Evolutionary conservation across 164 flowering plant genomes (phyloP), one percentile per base, ranked within the genome.

Genomic region (Liquidambar formosana): DNA sequence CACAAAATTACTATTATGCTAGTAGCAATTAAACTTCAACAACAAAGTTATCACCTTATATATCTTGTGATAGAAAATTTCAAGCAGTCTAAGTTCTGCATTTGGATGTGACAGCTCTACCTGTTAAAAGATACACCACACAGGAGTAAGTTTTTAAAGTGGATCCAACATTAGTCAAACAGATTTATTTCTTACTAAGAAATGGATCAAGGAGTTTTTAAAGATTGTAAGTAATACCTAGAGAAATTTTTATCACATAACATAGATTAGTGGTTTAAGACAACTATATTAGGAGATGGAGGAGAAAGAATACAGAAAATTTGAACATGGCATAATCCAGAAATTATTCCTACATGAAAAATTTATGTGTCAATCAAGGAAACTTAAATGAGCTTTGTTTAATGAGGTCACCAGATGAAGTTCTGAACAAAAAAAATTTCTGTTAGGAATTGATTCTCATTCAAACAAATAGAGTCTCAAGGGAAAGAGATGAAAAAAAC

Each of bases 51-150:
- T 12, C 51, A 81, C 82, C 84, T 81, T 81, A 65, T 79, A 81
- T 53, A 81, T 81, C 72, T 78, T 81, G 73, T 78, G 81, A 71
- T 78, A 78, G 71, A 81, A 81, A 62, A 81, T 81, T 63, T 81
- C 81, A 21, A 81, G 77, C 79, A 81, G 64, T 49, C 84, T 73
- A 21, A 78, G 80, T 61, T 78, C 81, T 10, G 84, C 81, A 61
- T 73, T 54, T 23, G 79, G 81, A 33, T 75, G 77, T 48, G 84
- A 79, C 61, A 79, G 69, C 60, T 81, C 84, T 18, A 81, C 84
- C 84, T 81, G 80, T 62, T 62, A 26, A 46, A 72, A 10, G 49
- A 10, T 10, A 53, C 11, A 9, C 45, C 22, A 28, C 3, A 61
- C 26, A 22, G 25, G 27, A 62, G 60, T 18, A 52, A 4, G 10